phyloP scores from a whole-genome alignment of 2,329 filamentous ascomycete species.

The Lecanicillium sp. region DNA sequence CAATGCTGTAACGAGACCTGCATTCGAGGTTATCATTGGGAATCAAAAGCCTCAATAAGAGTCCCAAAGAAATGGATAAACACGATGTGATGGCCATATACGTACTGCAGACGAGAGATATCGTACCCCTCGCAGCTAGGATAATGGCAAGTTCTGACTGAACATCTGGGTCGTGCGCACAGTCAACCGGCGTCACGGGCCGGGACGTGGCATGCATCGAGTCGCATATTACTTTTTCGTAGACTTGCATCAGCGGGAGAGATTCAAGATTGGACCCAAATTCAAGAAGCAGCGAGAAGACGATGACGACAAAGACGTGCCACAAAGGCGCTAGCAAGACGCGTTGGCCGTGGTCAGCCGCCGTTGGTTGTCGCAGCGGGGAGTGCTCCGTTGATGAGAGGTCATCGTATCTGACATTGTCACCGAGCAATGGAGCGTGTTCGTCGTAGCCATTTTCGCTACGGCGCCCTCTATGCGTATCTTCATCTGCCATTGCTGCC shows the following conservation, averaged over 20 bases:
- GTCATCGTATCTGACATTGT: no score
- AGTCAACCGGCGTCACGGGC: neutral
- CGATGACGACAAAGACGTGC: neutral
- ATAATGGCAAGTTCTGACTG: neutral
- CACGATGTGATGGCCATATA: no score
- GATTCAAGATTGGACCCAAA: neutral
- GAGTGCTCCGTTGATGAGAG: no score
- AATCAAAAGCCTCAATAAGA: neutral
- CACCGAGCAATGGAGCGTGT: no score
- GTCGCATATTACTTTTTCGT: neutral
- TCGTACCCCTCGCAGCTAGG: neutral
- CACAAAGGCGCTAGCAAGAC: neutral
- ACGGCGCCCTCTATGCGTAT: no score
- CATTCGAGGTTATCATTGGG: neutral
- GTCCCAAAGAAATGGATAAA: neutral
- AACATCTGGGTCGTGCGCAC: neutral
- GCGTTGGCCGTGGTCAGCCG: no score
- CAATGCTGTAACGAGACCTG: no score
- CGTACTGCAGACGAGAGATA: neutral
- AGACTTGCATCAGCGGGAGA: neutral
- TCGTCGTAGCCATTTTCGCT: no score
- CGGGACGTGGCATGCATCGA: neutral
- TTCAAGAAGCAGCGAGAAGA: neutral
- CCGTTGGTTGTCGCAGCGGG: no score
- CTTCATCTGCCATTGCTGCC: no score